phyloP scores from a whole-genome alignment of 345 rosid genomes.

The Noccaea caerulescens region DNA sequence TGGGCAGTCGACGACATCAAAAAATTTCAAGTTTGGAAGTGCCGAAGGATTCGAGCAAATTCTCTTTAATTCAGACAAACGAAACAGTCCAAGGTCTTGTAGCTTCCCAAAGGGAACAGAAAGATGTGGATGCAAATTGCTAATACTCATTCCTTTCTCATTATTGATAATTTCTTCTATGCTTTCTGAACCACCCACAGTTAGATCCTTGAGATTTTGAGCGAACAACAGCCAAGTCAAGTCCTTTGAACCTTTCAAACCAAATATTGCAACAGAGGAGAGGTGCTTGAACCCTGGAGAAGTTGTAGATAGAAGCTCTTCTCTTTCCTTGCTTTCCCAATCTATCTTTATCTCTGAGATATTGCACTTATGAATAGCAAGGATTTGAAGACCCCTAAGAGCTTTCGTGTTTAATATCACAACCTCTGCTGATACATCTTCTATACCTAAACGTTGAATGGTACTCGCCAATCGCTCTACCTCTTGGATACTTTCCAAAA shows the following conservation, averaged over 20 bases:
- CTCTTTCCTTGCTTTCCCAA: not conserved
- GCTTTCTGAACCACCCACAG: accelerated
- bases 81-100: not conserved
- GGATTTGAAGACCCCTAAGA: slow-evolving; percentile 11
- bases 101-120: not conserved
- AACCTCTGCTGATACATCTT: not conserved
- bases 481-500: not conserved
- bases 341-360: not conserved
- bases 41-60: no score
- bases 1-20: not conserved
- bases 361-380: not conserved
- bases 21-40: not conserved
- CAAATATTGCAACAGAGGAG: accelerated
- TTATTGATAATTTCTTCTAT: not conserved
- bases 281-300: not conserved
- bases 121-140: not conserved
- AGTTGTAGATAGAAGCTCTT: not conserved
- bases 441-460: not conserved
- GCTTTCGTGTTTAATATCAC: slow-evolving; percentile 9
- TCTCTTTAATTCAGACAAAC: not conserved
- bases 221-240: not conserved
- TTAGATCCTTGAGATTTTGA: not conserved
- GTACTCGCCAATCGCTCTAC: not conserved
- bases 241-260: not conserved
- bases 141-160: not conserved